Conservation (phyloP, 805 yeast species). For the Metschnikowia henanensis region DNA sequence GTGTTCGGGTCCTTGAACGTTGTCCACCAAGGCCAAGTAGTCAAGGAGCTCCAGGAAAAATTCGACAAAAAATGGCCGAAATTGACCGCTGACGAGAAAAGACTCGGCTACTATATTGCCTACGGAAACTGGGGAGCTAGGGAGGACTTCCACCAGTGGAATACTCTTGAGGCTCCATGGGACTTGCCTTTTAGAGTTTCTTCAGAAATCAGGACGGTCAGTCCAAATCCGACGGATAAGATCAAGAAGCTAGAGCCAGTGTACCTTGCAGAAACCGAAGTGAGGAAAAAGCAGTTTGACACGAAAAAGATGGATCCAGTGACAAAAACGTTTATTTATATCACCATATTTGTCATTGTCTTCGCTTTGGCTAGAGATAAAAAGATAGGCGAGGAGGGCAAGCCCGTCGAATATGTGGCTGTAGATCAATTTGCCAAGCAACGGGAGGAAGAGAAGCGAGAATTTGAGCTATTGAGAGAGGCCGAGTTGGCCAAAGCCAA, state of each 20-base stretch:
- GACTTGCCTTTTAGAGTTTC: slow-evolving; percentile 61
- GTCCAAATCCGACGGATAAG: slow-evolving; percentile 26
- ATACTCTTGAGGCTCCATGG: slow-evolving; percentile 46
- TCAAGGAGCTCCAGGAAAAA: slow-evolving; percentile 50
- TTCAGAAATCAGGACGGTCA: slow-evolving; percentile 24
- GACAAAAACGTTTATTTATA: slow-evolving; percentile 52
- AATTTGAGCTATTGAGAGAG: slow-evolving; percentile 15
- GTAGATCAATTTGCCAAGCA: slow-evolving; percentile 36
- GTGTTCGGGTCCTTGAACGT: slow-evolving; percentile 35
- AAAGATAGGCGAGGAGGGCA: slow-evolving; percentile 44
- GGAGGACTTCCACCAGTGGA: slow-evolving; percentile 51
- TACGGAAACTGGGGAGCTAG: slow-evolving; percentile 77
- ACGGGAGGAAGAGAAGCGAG: slow-evolving; percentile 20
- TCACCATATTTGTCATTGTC: slow-evolving; percentile 46
- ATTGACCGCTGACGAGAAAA: slow-evolving; percentile 49
- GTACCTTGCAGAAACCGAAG: slow-evolving; percentile 41
- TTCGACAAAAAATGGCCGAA: slow-evolving; percentile 57
- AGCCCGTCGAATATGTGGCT: slow-evolving; percentile 40
- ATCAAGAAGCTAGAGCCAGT: slow-evolving; percentile 38
- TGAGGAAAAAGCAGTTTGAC: slow-evolving; percentile 47
- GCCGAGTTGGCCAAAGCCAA: slow-evolving; percentile 14
- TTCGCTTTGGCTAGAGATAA: slow-evolving; percentile 59
- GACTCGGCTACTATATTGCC: slow-evolving; percentile 57
- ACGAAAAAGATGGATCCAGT: slow-evolving; percentile 55
- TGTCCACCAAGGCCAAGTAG: slow-evolving; percentile 57